phyloP scores from a whole-genome alignment of 257 asterid species.

The Jacaranda copaia region DNA sequence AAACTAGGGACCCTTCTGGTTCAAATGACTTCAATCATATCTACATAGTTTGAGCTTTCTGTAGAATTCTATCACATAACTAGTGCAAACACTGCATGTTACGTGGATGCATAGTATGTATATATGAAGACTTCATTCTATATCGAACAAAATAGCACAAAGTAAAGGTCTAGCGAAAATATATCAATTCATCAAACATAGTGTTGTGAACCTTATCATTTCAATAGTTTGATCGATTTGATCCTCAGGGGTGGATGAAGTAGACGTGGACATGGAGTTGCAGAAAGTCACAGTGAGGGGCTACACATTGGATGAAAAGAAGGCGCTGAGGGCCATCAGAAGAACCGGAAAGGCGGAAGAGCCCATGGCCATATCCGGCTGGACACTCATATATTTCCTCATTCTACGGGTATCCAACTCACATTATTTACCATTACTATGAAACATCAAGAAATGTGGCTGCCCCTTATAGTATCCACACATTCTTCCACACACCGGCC shows the following conservation, averaged over 20 bases:
- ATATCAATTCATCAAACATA: no score
- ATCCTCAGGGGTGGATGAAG: conserved; percentile 79
- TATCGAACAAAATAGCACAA: no score
- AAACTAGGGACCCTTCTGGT: no score
- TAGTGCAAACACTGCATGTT: no score
- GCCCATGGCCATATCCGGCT: conserved; percentile 90
- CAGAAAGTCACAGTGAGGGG: conserved; percentile 86
- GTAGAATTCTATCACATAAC: no score
- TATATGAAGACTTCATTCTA: no score
- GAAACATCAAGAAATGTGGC: conserved; percentile 69
- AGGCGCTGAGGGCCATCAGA: conserved; percentile 76
- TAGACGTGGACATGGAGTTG: conserved; percentile 85
- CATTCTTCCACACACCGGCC: conserved; percentile 88
- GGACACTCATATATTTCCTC: conserved; percentile 76
- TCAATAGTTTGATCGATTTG: neutral
- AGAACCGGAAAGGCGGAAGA: conserved; percentile 95
- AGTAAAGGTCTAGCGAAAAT: no score
- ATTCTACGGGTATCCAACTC: conserved; percentile 80
- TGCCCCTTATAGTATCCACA: conserved; percentile 59
- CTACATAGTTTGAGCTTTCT: no score
- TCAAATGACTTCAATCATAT: no score
- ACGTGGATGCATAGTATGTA: no score
- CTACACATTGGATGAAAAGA: conserved; percentile 68
- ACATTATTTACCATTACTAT: conserved; percentile 75
- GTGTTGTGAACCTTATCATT: neutral